Evolutionary conservation across 805 yeast genomes (phyloP).

Genomic region (Sugiyamaella valdiviana): DNA sequence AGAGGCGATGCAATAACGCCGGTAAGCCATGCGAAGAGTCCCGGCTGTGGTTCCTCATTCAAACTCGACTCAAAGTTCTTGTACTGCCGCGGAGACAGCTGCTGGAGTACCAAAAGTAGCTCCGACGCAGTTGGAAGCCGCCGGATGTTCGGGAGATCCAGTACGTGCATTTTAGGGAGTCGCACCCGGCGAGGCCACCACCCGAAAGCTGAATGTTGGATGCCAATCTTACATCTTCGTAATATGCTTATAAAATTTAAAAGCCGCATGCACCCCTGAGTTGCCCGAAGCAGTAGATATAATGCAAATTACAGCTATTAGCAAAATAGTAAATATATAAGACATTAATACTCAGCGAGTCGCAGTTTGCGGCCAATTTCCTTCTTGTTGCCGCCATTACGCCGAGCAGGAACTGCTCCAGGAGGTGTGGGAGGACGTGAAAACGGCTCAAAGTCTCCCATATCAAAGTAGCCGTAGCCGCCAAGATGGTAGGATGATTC

Average conservation of each 20-base stretch:
- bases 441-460: slow-evolving; percentile 58
- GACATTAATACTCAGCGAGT: slow-evolving; percentile 50
- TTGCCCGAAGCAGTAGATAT: background rate
- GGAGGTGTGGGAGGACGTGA: slow-evolving; percentile 57
- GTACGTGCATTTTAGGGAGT: too few relatives aligned
- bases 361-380: slow-evolving; percentile 63
- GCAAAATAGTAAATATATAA: background rate
- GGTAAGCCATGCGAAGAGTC: slow-evolving; percentile 31
- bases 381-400: slow-evolving; percentile 39
- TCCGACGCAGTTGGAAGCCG: slow-evolving; percentile 17
- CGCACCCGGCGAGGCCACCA: too few relatives aligned
- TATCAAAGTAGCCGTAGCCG: slow-evolving; percentile 83
- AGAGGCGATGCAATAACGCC: slow-evolving; percentile 32
- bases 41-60: slow-evolving; percentile 9
- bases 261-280: background rate
- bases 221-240: too few relatives aligned
- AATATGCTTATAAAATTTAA: background rate
- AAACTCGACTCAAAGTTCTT: slow-evolving; percentile 15
- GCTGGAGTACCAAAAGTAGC: slow-evolving; percentile 15
- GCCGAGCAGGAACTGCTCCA: slow-evolving; percentile 37
- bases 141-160: slow-evolving; percentile 28
- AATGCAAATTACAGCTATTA: background rate
- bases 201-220: too few relatives aligned
- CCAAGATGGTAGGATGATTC: slow-evolving; percentile 47
- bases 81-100: slow-evolving; percentile 13